phyloP scores from a whole-genome alignment of 2,329 filamentous ascomycete genomes.

The Neobulgaria alba region DNA sequence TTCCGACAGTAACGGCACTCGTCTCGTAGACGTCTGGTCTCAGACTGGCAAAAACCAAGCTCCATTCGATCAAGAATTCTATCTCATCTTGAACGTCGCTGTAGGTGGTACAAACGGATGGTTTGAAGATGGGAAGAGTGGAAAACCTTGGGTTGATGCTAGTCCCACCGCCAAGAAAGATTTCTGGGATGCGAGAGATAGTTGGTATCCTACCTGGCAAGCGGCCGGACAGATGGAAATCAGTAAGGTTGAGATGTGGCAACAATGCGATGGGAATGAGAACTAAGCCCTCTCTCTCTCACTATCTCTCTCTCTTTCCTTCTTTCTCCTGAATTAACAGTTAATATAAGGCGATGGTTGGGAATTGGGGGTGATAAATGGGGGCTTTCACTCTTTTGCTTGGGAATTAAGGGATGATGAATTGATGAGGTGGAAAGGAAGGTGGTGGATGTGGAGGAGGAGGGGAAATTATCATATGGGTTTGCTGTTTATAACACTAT shows the following conservation, averaged over 20 bases:
- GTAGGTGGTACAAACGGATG: conserved; percentile 76
- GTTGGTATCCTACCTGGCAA: conserved; percentile 66
- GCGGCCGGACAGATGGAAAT: conserved; percentile 55
- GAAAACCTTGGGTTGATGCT: conserved; percentile 72
- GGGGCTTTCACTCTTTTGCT: no score
- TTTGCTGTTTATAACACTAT: no score
- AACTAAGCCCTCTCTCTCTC: no score
- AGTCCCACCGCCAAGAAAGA: conserved; percentile 60
- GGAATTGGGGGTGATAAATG: no score
- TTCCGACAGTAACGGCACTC: conserved; percentile 55
- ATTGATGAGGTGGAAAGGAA: no score
- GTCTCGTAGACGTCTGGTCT: conserved; percentile 55
- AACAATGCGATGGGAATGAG: conserved; percentile 57
- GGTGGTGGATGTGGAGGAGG: no score
- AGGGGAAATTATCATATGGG: no score
- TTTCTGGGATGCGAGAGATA: conserved; percentile 61
- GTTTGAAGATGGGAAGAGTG: conserved; percentile 64
- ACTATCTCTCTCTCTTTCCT: no score
- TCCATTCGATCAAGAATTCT: conserved; percentile 70
- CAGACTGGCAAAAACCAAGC: conserved; percentile 51
- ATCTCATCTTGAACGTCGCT: conserved; percentile 66
- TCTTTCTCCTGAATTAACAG: no score
- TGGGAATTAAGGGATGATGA: no score
- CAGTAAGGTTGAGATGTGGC: conserved; percentile 61
- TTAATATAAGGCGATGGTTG: no score